These are phyloP conservation scores for Saprolegnia diclina DNA, from an alignment of 352 stramenopile genomes.

Conservation along the genomic window DNA sequence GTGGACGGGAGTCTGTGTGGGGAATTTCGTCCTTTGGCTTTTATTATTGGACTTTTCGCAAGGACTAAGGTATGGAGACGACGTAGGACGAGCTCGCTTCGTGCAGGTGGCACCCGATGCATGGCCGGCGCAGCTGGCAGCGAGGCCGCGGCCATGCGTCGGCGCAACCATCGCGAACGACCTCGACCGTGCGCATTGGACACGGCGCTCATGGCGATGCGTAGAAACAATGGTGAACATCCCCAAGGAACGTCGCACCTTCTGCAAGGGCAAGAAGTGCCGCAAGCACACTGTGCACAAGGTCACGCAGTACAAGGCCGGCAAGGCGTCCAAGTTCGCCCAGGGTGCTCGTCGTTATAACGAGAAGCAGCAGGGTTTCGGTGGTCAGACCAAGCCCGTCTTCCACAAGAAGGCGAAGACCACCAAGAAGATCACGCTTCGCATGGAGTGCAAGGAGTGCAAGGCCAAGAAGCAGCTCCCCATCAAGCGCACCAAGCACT, in stretches of 20 bases:
- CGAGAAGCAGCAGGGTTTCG: slow-evolving; percentile 99
- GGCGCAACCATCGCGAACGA: background rate
- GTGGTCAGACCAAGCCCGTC: slow-evolving; percentile 99
- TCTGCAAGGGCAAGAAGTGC: slow-evolving; percentile 99
- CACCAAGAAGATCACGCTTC: slow-evolving; percentile 94
- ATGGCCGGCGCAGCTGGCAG: background rate
- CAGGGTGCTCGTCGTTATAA: slow-evolving; percentile 98
- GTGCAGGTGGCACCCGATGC: background rate
- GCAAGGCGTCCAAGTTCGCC: slow-evolving; percentile 99
- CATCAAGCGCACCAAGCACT: slow-evolving; percentile 99
- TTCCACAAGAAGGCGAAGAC: slow-evolving; percentile 99
- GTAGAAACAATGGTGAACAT: slow-evolving; percentile 98
- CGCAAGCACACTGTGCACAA: slow-evolving; percentile 99
- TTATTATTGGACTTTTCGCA: slow-evolving; percentile 30
- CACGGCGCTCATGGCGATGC: slow-evolving; percentile 20
- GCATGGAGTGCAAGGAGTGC: slow-evolving; percentile 99
- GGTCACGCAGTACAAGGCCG: slow-evolving; percentile 99
- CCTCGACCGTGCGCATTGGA: too few relatives aligned
- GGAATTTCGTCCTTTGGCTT: background rate
- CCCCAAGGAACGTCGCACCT: slow-evolving; percentile 99
- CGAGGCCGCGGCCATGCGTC: background rate
- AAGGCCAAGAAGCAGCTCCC: slow-evolving; percentile 99
- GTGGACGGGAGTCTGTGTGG: slow-evolving; percentile 14
- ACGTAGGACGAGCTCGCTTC: background rate
- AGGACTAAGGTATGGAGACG: slow-evolving; percentile 22